phyloP scores from a whole-genome alignment of 2,329 filamentous ascomycete genomes.

The Ascochyta clinopodiicola region DNA sequence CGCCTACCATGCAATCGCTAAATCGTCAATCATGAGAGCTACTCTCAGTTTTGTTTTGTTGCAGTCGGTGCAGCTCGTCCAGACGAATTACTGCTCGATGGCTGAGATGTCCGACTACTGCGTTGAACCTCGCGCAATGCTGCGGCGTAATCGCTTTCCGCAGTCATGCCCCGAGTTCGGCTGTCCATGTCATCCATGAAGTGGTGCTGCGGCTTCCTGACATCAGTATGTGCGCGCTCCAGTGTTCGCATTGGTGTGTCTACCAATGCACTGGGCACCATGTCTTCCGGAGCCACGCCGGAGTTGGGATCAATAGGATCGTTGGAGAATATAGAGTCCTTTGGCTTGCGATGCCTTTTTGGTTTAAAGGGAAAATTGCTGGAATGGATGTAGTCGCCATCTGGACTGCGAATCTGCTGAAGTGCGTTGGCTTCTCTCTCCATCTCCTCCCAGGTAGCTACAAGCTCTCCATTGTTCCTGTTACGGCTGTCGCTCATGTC shows the following conservation, averaged over 20 bases:
- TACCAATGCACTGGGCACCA: conserved; percentile 38
- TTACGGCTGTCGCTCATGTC: conserved; percentile 45
- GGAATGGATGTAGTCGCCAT: conserved; percentile 39
- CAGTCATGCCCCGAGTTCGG: conserved; percentile 20
- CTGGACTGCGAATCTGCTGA: conserved; percentile 35
- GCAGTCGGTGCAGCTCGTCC: conserved; percentile 3
- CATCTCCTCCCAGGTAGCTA: conserved; percentile 45
- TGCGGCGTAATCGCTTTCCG: conserved; percentile 38
- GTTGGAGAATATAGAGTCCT: conserved; percentile 35
- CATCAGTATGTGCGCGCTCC: conserved; percentile 22
- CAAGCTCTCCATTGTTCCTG: conserved; percentile 37
- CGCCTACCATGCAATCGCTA: conserved; percentile 19
- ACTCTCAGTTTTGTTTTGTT: conserved; percentile 12
- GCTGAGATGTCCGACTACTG: conserved; percentile 9
- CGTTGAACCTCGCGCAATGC: conserved; percentile 37
- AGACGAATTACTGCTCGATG: conserved; percentile 15
- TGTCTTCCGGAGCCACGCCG: conserved; percentile 35
- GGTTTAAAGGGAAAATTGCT: conserved; percentile 39
- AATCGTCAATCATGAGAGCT: conserved; percentile 14
- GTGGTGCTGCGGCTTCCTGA: conserved; percentile 28
- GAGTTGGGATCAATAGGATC: conserved; percentile 22
- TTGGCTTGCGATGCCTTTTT: conserved; percentile 26
- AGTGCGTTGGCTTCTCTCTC: conserved; percentile 39
- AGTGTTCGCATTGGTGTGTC: conserved; percentile 23
- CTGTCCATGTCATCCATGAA: conserved; percentile 27